Evolutionary conservation across 441 rosid genomes (phyloP).

Genomic region (Flueggea neowawraea): DNA sequence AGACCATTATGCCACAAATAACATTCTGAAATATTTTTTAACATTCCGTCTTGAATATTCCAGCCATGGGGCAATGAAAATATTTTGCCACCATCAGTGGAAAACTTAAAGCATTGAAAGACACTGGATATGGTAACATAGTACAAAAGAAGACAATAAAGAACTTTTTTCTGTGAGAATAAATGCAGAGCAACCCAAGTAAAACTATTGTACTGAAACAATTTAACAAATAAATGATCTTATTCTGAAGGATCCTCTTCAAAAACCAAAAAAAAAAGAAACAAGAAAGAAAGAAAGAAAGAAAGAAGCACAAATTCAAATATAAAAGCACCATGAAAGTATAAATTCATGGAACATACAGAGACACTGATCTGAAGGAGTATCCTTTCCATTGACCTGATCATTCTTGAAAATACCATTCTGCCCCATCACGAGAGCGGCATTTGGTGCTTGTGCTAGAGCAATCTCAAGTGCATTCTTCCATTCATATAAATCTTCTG

Average conservation of each 20-base stretch:
- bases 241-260: no score
- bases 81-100: neutral
- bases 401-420: slow-evolving; percentile 80
- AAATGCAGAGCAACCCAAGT: no score
- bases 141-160: no score
- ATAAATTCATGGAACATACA: neutral
- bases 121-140: neutral
- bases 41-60: neutral
- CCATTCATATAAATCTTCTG: slow-evolving; percentile 94
- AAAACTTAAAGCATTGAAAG: neutral
- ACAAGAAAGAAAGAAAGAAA: neutral
- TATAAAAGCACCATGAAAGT: neutral
- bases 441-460: slow-evolving; percentile 83
- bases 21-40: neutral
- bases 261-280: neutral
- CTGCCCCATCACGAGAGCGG: slow-evolving; percentile 74
- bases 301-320: neutral
- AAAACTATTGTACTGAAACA: no score
- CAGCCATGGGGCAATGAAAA: neutral
- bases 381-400: slow-evolving; percentile 53
- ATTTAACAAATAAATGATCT: no score
- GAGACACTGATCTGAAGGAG: slow-evolving; percentile 59
- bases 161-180: no score
- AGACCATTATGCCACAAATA: no score
- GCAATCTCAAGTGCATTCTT: slow-evolving; percentile 92